These are phyloP conservation scores for Bipolaris zeicola DNA, from an alignment of 2,329 filamentous ascomycete species.

Conservation along the genomic window DNA sequence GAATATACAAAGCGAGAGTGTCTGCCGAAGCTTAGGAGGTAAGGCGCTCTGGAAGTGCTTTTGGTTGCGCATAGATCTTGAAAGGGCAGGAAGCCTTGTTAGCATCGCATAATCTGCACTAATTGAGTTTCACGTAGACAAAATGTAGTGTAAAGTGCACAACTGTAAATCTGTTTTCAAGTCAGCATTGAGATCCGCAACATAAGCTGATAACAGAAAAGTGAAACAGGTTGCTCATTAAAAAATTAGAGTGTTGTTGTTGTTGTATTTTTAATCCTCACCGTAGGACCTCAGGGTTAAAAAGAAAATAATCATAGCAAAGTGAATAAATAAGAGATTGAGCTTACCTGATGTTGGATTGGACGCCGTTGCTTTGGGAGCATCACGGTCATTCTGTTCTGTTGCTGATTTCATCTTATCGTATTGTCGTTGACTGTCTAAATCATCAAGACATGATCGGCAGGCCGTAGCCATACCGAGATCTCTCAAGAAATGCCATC, in stretches of 20 bases:
- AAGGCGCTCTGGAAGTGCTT: constrained; percentile 61
- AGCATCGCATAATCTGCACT: constrained; percentile 4
- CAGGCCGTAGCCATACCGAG: constrained; percentile 23
- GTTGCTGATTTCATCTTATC: constrained; percentile 37
- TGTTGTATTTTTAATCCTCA: constrained; percentile 68
- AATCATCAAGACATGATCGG: constrained; percentile 37
- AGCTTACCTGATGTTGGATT: constrained; percentile 44
- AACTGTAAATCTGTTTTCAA: constrained; percentile 22
- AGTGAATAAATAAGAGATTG: constrained; percentile 7
- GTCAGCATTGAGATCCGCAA: constrained; percentile 24
- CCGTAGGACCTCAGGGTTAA: constrained; percentile 66
- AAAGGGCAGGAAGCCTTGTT: constrained; percentile 27
- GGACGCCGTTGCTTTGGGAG: constrained; percentile 22
- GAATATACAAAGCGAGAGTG: constrained; percentile 65
- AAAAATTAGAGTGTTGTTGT: constrained; percentile 74
- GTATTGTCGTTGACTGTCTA: constrained; percentile 43
- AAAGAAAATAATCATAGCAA: constrained; percentile 66
- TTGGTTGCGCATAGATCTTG: constrained; percentile 60
- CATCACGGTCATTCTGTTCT: constrained; percentile 30
- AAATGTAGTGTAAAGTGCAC: neutral
- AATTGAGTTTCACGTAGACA: constrained; percentile 5
- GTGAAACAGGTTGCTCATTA: constrained; percentile 56
- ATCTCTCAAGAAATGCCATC: constrained; percentile 29
- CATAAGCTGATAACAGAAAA: constrained; percentile 4
- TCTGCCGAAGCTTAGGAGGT: constrained; percentile 67